Conservation (phyloP, 2,329 filamentous ascomycete species). For the Pochonia chlamydosporia region DNA sequence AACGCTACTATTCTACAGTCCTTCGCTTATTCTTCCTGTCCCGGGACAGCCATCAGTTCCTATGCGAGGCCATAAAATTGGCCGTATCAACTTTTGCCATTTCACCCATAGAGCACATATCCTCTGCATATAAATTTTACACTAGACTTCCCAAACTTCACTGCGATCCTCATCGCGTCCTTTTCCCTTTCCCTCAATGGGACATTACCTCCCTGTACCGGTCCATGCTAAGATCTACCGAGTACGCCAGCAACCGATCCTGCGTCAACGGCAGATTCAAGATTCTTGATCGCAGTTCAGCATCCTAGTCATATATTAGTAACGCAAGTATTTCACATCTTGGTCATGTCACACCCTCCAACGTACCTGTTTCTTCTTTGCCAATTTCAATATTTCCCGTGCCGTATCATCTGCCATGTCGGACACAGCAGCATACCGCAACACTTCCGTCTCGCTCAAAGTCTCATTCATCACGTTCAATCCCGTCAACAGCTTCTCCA, state of each 20-base stretch:
- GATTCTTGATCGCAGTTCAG: constrained; percentile 36
- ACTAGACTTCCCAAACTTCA: background rate
- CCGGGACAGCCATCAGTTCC: background rate
- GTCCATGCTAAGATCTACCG: constrained; percentile 60
- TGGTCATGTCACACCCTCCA: background rate
- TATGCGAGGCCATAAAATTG: background rate
- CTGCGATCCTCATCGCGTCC: background rate
- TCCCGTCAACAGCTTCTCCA: constrained; percentile 52
- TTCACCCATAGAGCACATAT: background rate
- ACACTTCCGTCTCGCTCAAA: constrained; percentile 41
- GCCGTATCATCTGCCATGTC: constrained; percentile 77
- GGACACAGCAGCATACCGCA: constrained; percentile 61
- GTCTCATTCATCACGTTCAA: constrained; percentile 49
- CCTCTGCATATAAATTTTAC: background rate
- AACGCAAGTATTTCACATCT: background rate
- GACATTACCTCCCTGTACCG: constrained; percentile 64
- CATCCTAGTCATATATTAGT: constrained; percentile 21
- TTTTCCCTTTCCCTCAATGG: constrained; percentile 17
- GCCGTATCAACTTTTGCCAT: background rate
- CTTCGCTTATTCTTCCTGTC: background rate
- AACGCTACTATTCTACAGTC: constrained; percentile 8
- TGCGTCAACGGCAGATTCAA: constrained; percentile 63
- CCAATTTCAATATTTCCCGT: constrained; percentile 51
- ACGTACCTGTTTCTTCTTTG: constrained; percentile 53
- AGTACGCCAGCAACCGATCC: constrained; percentile 65